Conservation (phyloP, 768 basidiomycete genomes). For the Macrolepiota albuminosa region DNA sequence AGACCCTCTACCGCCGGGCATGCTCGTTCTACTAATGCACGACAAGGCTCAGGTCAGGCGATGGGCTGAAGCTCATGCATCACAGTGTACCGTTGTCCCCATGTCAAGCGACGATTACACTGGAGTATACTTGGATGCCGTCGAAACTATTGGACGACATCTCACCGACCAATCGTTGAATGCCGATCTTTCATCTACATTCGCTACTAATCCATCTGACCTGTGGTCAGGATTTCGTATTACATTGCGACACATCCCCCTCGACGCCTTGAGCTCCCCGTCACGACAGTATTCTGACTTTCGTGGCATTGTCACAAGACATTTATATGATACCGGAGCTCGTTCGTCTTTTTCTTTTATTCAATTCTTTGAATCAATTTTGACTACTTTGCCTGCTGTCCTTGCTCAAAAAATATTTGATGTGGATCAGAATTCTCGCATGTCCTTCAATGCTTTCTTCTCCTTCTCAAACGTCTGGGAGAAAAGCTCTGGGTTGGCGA, state of each 20-base stretch:
- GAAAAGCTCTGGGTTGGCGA: slow-evolving; percentile 65
- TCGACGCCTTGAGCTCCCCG: slow-evolving; percentile 30
- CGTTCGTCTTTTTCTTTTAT: slow-evolving; percentile 40
- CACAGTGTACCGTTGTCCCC: slow-evolving; percentile 33
- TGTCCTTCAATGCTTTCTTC: slow-evolving; percentile 53
- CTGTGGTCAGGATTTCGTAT: slow-evolving; percentile 48
- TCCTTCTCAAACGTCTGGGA: slow-evolving; percentile 55
- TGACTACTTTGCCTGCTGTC: slow-evolving; percentile 8
- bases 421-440: slow-evolving; percentile 48
- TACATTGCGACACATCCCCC: slow-evolving; percentile 52
- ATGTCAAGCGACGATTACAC: slow-evolving; percentile 45
- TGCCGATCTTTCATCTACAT: slow-evolving; percentile 14
- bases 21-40: slow-evolving; percentile 56
- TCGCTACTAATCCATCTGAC: slow-evolving; percentile 34
- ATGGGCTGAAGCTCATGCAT: slow-evolving; percentile 53
- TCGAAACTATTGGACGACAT: slow-evolving; percentile 33
- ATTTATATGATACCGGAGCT: slow-evolving; percentile 54
- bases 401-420: slow-evolving; percentile 1
- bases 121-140: slow-evolving; percentile 39
- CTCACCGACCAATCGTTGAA: slow-evolving; percentile 10
- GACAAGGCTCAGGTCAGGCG: slow-evolving; percentile 43
- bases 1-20: slow-evolving; percentile 53
- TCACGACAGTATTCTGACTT: slow-evolving; percentile 35
- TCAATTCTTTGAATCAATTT: slow-evolving; percentile 7
- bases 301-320: slow-evolving; percentile 51